phyloP scores from a whole-genome alignment of 1,284 basidiomycete genomes.

The Acaromyces ingoldii region DNA sequence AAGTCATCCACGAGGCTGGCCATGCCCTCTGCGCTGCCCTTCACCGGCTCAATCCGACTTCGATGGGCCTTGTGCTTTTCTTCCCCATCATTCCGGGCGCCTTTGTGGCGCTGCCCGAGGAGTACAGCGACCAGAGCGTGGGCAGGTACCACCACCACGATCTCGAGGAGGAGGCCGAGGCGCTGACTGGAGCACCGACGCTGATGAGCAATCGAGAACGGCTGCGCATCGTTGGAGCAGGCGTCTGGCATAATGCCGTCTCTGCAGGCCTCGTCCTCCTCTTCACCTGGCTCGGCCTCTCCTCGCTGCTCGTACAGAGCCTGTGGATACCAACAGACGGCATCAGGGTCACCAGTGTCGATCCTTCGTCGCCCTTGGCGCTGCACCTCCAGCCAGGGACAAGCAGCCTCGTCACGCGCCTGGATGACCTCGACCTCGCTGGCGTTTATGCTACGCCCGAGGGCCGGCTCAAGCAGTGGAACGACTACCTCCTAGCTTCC shows the following conservation, averaged over 20 bases:
- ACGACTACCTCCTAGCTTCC: no score
- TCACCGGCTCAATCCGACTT: slow-evolving; percentile 6
- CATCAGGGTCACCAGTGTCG: neutral
- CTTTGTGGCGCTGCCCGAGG: slow-evolving; percentile 13
- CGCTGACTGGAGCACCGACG: neutral
- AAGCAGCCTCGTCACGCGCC: neutral
- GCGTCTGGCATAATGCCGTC: slow-evolving; percentile 19
- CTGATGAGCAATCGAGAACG: neutral
- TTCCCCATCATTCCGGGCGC: slow-evolving; percentile 15
- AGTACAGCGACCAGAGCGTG: neutral
- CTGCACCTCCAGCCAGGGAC: neutral
- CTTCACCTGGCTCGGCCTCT: neutral
- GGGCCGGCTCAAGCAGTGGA: no score
- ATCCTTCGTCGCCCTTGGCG: neutral
- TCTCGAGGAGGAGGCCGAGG: neutral
- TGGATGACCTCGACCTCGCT: slow-evolving; percentile 8
- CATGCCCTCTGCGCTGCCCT: slow-evolving; percentile 15
- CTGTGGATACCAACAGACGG: slow-evolving; percentile 11
- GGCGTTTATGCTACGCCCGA: no score
- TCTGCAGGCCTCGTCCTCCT: neutral
- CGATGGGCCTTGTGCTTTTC: slow-evolving; percentile 12
- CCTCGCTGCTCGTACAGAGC: neutral
- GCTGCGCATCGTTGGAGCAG: slow-evolving; percentile 12
- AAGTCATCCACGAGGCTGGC: slow-evolving; percentile 15
- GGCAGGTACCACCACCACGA: neutral